Percentiles rank a stretch among this genome's conserved stretches.
Evolutionary conservation across 2,329 filamentous ascomycete species (phyloP).

Genomic region (Aspergillus eucalypticola): DNA sequence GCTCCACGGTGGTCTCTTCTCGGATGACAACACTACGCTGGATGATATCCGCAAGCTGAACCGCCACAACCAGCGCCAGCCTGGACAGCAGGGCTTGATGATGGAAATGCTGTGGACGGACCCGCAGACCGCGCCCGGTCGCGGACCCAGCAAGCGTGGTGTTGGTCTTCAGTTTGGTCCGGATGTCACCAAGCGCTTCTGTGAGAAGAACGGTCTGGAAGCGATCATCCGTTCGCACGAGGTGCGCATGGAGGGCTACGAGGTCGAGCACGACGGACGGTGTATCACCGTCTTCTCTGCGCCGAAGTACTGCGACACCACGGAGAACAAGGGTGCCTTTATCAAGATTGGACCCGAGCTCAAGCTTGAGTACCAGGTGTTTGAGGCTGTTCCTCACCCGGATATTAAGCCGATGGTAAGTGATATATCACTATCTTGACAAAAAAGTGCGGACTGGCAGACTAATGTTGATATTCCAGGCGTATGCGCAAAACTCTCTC

Average conservation of each 20-base stretch:
- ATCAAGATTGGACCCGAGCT: slow-evolving; percentile 94
- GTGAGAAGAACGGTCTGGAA: slow-evolving; percentile 90
- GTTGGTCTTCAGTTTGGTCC: slow-evolving; percentile 96
- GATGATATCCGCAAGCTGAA: slow-evolving; percentile 94
- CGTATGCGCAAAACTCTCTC: slow-evolving; percentile 81
- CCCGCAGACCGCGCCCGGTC: slow-evolving; percentile 79
- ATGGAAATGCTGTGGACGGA: slow-evolving; percentile 99
- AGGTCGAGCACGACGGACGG: slow-evolving; percentile 91
- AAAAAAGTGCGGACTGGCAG: neutral
- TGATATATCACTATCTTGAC: neutral
- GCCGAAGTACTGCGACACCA: slow-evolving; percentile 95
- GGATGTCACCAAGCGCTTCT: slow-evolving; percentile 94
- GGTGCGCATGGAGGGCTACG: slow-evolving; percentile 98
- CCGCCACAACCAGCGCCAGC: slow-evolving; percentile 85
- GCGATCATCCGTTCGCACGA: slow-evolving; percentile 97
- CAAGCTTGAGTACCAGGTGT: slow-evolving; percentile 88
- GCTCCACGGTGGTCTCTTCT: slow-evolving; percentile 93
- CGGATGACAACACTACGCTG: slow-evolving; percentile 83
- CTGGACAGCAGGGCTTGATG: slow-evolving; percentile 92
- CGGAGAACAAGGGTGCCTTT: slow-evolving; percentile 96
- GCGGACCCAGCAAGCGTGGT: slow-evolving; percentile 92
- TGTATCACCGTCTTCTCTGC: slow-evolving; percentile 99
- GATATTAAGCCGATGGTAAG: slow-evolving; percentile 85
- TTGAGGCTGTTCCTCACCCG: slow-evolving; percentile 94
- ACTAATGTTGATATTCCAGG: slow-evolving; percentile 50